Base-by-base conservation (phyloP, 306 rosid genomes). In the Trifolium pratense region DNA sequence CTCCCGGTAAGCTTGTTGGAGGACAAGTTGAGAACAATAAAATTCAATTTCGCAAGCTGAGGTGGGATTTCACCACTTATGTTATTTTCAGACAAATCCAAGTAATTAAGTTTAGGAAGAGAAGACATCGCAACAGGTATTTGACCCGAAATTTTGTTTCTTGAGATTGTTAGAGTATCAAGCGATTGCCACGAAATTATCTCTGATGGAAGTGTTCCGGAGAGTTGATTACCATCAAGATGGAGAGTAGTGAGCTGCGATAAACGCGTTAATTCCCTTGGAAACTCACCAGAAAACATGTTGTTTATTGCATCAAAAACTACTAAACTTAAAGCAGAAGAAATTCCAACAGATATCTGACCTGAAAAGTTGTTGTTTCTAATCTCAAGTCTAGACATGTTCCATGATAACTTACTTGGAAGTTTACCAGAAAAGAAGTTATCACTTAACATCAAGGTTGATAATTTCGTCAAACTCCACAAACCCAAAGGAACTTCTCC, bases 21-120 rank as follows among this genome's bases (percentile, higher is more conserved):
- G 66, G 98, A 93, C 85, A 93, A 73, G 86, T 93, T 84, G 82
- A 93, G 92, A 9, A 86, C 81, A 83, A 45, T 74, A 29, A 94
- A 79, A 82, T 46, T 91, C 82, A 87, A 51, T 26, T 43, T 36
- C 48, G 82, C 86, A 45, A 91, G 66, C 29, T 82, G 86, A 40
- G 82, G 36, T 53, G 99, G 95, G 46, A 94, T 91, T 83, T 80
- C 85, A 48, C 99, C 97, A 3, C 91, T 76, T 14, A 94, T 17
- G 59, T 81, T 79, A 68, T 94, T 94, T 60, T 68, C 74, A 32
- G 97, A 89, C 57, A 94, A 81, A 81, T 91, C 96, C 85, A 94
- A 74, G 77, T 86, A 88, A 45, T 64, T 37, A 17, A 94, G 89
- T 37, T 56, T 7, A 1, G 91, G 88, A 64, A 93, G 84, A 80